These are phyloP conservation scores for Cystofilobasidium capitatum DNA, from an alignment of 768 basidiomycete genomes.

Conservation along the genomic window DNA sequence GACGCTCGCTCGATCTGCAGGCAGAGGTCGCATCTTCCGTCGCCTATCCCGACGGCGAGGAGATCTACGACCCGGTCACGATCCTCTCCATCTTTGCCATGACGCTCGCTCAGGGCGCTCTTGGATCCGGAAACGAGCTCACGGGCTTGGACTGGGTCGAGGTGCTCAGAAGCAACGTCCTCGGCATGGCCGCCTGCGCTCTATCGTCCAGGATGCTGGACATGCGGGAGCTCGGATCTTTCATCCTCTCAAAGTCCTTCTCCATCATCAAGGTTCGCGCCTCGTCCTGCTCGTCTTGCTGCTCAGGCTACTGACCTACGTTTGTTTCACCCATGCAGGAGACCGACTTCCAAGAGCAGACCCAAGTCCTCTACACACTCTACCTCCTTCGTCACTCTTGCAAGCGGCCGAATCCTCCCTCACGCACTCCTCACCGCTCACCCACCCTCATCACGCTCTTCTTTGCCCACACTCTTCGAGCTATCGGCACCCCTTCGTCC, in stretches of 20 bases:
- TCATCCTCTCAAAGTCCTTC: conserved; percentile 55
- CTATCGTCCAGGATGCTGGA: conserved; percentile 57
- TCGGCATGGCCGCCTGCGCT: conserved; percentile 60
- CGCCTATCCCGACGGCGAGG: conserved; percentile 37
- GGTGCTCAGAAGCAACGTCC: conserved; percentile 68
- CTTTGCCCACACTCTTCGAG: conserved; percentile 68
- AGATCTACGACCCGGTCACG: conserved; percentile 72
- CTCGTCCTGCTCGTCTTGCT: neutral
- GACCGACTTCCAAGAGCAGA: conserved; percentile 66
- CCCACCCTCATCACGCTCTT: conserved; percentile 72
- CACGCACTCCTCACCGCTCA: conserved; percentile 48
- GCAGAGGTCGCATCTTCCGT: neutral
- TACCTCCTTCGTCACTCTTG: conserved; percentile 54
- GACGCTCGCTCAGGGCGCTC: conserved; percentile 47
- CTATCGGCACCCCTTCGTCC: conserved; percentile 75
- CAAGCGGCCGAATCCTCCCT: conserved; percentile 37
- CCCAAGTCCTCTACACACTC: conserved; percentile 63
- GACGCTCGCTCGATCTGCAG: conserved; percentile 45
- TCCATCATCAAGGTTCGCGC: conserved; percentile 53
- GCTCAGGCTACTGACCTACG: no score
- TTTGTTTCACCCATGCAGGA: conserved; percentile 34
- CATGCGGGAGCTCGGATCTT: conserved; percentile 54
- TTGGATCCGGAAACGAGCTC: conserved; percentile 35
- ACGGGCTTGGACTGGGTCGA: conserved; percentile 73
- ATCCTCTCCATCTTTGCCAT: conserved; percentile 57